A percentile compares a stretch with the other conserved stretches of the same genome.
Conservation (phyloP, 176 grass and related monocot genomes). For the Rhipidocladum racemiflorum region DNA sequence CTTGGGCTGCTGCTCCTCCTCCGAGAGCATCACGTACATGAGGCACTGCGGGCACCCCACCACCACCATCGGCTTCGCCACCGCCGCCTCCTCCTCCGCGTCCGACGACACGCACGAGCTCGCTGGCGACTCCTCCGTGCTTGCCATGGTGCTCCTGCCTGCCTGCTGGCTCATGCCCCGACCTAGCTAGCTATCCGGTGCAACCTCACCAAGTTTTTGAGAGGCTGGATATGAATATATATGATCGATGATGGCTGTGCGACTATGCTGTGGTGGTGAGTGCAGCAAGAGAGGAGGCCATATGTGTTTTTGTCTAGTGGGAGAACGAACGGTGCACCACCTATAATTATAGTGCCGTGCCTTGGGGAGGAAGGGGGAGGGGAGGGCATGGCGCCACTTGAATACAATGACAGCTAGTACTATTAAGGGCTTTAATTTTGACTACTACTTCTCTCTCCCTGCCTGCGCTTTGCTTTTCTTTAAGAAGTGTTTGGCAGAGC, state of each 20-base stretch:
- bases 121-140: constrained; percentile 47
- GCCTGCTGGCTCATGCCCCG: neutral
- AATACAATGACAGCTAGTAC: neutral
- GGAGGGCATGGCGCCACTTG: neutral
- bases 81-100: constrained; percentile 41
- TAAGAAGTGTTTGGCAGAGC: no score
- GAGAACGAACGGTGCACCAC: constrained; percentile 14
- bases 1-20: constrained; percentile 50
- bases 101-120: constrained; percentile 83
- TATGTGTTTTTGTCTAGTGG: constrained; percentile 6
- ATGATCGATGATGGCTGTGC: no score
- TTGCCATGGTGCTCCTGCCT: constrained; percentile 6
- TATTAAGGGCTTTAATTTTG: neutral
- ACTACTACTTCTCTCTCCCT: neutral
- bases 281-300: neutral
- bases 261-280: constrained; percentile 3
- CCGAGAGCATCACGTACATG: constrained; percentile 79
- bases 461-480: neutral
- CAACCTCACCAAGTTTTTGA: neutral
- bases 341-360: constrained; percentile 7
- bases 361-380: neutral
- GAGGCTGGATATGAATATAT: neutral
- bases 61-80: constrained; percentile 59
- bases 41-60: constrained; percentile 69
- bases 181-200: neutral